Evolutionary conservation across 2,329 filamentous ascomycete genomes (phyloP).

Genomic region (Emergomyces orientalis): DNA sequence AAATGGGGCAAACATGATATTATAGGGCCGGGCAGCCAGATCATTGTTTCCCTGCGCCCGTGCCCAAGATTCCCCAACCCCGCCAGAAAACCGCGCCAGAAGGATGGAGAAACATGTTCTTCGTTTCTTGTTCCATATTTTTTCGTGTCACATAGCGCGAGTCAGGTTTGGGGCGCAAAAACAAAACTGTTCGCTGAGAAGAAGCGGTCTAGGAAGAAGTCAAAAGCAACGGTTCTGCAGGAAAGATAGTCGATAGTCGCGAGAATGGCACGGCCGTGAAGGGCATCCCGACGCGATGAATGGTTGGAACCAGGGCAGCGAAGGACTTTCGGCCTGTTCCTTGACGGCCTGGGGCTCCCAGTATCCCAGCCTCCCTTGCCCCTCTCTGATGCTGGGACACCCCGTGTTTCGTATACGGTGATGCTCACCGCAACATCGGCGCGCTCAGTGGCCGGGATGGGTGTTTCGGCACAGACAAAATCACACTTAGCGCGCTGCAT

Average conservation of each 20-base stretch:
- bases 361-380: not conserved
- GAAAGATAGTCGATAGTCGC: constrained; percentile 9
- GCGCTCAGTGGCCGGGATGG: not conserved
- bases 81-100: constrained; percentile 2
- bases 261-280: constrained; percentile 14
- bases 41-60: not conserved
- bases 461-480: not conserved
- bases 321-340: not conserved
- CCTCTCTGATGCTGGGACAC: not conserved
- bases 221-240: constrained; percentile 5
- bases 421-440: constrained; percentile 5
- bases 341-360: not conserved
- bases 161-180: constrained; percentile 9
- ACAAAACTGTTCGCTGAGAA: constrained; percentile 12
- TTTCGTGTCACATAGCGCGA: constrained; percentile 6
- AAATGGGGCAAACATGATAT: constrained; percentile 3
- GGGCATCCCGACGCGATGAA: constrained; percentile 14
- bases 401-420: not conserved
- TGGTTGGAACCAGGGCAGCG: constrained; percentile 7
- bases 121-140: not conserved
- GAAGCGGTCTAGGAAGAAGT: constrained; percentile 8
- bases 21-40: not conserved
- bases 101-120: not conserved
- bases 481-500: not conserved
- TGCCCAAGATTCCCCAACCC: not conserved